A percentile compares a stretch with the other conserved stretches of the same genome.
These are phyloP conservation scores for Talaromyces adpressus DNA, from an alignment of 495 filamentous ascomycete species.

Conservation along the genomic window DNA sequence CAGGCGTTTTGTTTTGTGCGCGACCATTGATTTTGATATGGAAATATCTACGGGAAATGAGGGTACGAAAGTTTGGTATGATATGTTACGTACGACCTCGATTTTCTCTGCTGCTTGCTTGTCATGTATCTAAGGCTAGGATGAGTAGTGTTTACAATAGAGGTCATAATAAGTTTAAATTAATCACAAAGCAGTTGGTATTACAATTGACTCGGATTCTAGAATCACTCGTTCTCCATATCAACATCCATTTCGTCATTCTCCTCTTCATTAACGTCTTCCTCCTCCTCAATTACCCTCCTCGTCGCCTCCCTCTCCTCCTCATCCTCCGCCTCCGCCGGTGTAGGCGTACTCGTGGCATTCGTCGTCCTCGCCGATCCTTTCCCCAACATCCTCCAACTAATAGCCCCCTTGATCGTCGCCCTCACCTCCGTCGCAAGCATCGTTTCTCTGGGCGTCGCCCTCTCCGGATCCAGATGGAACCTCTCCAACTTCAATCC, in stretches of 20 bases:
- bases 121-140: not conserved
- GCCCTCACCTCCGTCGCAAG: conserved; percentile 34
- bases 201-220: not conserved
- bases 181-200: too few species aligned
- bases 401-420: conserved; percentile 29
- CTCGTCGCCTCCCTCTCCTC: conserved; percentile 22
- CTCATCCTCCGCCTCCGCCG: conserved; percentile 20
- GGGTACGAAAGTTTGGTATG: not conserved
- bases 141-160: not conserved
- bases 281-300: conserved; percentile 16
- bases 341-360: conserved; percentile 15
- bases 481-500: conserved; percentile 19
- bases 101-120: not conserved
- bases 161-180: not conserved
- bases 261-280: conserved; percentile 14
- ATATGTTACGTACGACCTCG: conserved; percentile 2
- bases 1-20: not conserved
- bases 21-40: not conserved
- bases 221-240: conserved; percentile 5
- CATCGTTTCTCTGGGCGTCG: conserved; percentile 21
- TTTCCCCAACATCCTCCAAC: conserved; percentile 18
- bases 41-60: not conserved
- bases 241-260: conserved; percentile 14
- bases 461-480: conserved; percentile 20
- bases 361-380: not conserved